phyloP scores from a whole-genome alignment of 2,329 filamentous ascomycete genomes.

The Paraphaeosphaeria minitans region DNA sequence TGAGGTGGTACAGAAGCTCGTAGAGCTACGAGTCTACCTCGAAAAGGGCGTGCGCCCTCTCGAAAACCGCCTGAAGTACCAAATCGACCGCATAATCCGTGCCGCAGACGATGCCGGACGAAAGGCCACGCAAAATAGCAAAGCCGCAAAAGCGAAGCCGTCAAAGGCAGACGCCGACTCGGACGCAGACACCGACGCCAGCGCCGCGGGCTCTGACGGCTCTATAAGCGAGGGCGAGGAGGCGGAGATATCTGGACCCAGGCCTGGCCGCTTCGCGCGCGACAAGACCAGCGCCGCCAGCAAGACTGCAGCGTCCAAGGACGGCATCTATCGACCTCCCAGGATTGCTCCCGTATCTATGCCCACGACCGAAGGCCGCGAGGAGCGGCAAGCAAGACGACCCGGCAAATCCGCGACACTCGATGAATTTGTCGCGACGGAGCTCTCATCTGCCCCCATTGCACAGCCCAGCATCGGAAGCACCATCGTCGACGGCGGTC shows the following conservation, averaged over 20 bases:
- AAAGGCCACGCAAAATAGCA: constrained; percentile 32
- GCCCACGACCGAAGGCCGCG: constrained; percentile 67
- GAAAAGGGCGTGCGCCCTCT: constrained; percentile 91
- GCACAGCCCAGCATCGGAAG: constrained; percentile 91
- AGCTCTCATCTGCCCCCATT: constrained; percentile 79
- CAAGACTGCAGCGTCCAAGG: constrained; percentile 45
- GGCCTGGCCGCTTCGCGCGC: constrained; percentile 55
- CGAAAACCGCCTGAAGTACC: constrained; percentile 89
- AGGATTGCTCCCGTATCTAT: constrained; percentile 86
- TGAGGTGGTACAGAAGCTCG: constrained; percentile 81
- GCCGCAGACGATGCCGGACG: constrained; percentile 73
- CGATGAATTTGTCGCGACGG: constrained; percentile 87
- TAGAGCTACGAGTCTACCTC: constrained; percentile 87
- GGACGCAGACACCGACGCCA: constrained; percentile 50
- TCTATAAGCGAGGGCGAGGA: constrained; percentile 44
- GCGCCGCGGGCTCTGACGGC: constrained; percentile 38
- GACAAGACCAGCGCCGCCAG: constrained; percentile 26
- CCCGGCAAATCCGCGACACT: constrained; percentile 79
- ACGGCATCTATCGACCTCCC: constrained; percentile 86
- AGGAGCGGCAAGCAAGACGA: constrained; percentile 65
- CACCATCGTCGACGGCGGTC: constrained; percentile 79
- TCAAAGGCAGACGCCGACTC: constrained; percentile 44
- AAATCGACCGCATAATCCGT: constrained; percentile 92
- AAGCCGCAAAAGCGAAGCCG: constrained; percentile 22
- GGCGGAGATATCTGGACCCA: constrained; percentile 67